Evolutionary conservation across 2,329 filamentous ascomycete genomes (phyloP), one percentile per base, ranked within the genome.

Genomic region (Leptographium galeiforme): DNA sequence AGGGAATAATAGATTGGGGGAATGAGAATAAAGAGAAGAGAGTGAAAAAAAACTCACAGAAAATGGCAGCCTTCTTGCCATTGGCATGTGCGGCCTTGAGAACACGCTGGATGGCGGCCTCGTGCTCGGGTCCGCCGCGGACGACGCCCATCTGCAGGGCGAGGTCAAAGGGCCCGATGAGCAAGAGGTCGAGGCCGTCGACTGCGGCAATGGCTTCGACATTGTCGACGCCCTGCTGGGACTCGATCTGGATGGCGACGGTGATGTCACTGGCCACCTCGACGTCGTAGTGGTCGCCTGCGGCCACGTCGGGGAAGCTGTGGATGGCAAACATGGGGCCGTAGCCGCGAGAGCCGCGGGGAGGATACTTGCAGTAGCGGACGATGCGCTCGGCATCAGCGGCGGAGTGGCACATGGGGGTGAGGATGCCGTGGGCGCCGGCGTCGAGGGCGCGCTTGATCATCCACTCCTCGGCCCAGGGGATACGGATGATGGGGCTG

Each of bases 391-490:
- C 56, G 30, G 61, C 61, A 38, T 62, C 61, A 19, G 55, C 60
- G 39, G 57, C 54, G 1, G 58, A 56, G 55, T 61, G 60, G 56
- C 60, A 59, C 60, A 61, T 61, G 5, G 75, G 77, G 6, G 78
- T 76, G 33, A 80, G 66, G 39, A 82, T 71, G 36, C 77, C 78
- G 61, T 82, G 78, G 8, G 78, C 78, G 40, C 78, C 78, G 46
- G 76, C 67, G 59, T 82, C 79, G 40, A 82, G 69, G 12, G 78
- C 78, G 50, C 78, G 68, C 62, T 82, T 81, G 55, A 81, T 76
- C 76, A 80, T 79, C 77, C 76, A 81, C 48, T 73, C 69, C 64
- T 81, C 76, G 53, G 78, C 78, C 32, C 75, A 75, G 14, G 75
- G 70, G 44, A 81, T 73, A 51, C 67, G 64, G 19, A 73, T 69